Conservation (phyloP, 495 filamentous ascomycete species). For the Talaromyces borbonicus region DNA sequence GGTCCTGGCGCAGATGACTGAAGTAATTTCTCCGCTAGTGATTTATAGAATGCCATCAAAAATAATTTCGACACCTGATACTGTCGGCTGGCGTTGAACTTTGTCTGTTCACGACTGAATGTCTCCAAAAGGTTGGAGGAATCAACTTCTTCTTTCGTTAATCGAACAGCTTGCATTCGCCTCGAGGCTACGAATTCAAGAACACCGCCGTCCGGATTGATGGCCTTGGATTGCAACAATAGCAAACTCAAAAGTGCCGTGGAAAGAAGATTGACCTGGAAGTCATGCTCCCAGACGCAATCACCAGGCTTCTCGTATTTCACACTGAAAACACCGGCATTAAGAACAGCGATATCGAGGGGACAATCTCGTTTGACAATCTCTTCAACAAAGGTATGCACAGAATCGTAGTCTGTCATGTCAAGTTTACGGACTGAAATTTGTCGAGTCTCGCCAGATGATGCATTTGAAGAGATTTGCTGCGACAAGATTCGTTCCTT, state of each 20-base stretch:
- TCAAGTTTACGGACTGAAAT: conserved; percentile 14
- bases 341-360: conserved; percentile 13
- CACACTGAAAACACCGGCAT: conserved; percentile 14
- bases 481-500: conserved; percentile 1
- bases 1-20: neutral
- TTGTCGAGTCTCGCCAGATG: conserved; percentile 5
- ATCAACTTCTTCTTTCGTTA: neutral
- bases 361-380: conserved; percentile 1
- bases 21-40: neutral
- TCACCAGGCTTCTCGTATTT: conserved; percentile 25
- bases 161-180: conserved; percentile 2
- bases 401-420: conserved; percentile 20
- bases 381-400: conserved; percentile 17
- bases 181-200: conserved; percentile 3
- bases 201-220: neutral
- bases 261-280: conserved; percentile 37
- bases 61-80: conserved; percentile 14
- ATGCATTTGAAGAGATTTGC: neutral
- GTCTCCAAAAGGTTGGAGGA: neutral
- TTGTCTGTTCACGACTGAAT: conserved; percentile 1
- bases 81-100: conserved; percentile 1
- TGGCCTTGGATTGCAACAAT: conserved; percentile 17
- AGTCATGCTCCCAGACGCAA: conserved; percentile 17
- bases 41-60: conserved; percentile 9
- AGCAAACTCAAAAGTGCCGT: conserved; percentile 35